phyloP scores from a whole-genome alignment of 495 filamentous ascomycete genomes.

The Parmelia sp. region DNA sequence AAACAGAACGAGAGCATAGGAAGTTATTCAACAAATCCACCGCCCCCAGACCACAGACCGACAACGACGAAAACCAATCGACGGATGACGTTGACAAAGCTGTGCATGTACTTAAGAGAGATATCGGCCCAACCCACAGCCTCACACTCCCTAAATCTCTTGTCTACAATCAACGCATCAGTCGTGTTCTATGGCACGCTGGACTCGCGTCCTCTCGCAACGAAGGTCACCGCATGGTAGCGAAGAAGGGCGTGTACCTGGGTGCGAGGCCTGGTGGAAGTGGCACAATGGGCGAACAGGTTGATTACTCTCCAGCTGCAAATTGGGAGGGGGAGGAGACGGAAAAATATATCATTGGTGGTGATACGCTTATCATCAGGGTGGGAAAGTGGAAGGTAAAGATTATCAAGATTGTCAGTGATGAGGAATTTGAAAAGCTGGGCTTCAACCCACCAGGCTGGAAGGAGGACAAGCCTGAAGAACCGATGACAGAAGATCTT shows the following conservation, averaged over 20 bases:
- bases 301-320: constrained; percentile 59
- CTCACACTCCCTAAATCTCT: constrained; percentile 62
- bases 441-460: constrained; percentile 43
- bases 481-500: constrained; percentile 9
- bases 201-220: constrained; percentile 58
- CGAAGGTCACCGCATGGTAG: constrained; percentile 61
- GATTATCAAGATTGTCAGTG: constrained; percentile 62
- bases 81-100: constrained; percentile 6
- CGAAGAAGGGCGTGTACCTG: constrained; percentile 56
- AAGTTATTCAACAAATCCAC: constrained; percentile 41
- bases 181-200: constrained; percentile 58
- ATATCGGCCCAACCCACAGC: constrained; percentile 36
- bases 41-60: not conserved
- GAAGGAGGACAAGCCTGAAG: constrained; percentile 26
- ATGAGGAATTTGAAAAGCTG: constrained; percentile 54
- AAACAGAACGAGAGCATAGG: constrained; percentile 52
- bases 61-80: not conserved
- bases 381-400: constrained; percentile 76
- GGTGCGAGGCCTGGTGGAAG: constrained; percentile 52
- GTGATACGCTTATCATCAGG: constrained; percentile 59
- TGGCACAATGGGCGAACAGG: constrained; percentile 47
- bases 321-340: constrained; percentile 53
- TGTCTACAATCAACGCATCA: constrained; percentile 54
- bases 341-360: constrained; percentile 56
- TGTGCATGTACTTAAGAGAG: constrained; percentile 3